A percentile compares a stretch with the other conserved stretches of the same genome.
These are phyloP conservation scores for Trichomonas vaginalis DNA, from an alignment of 208 protist species.

Conservation along the genomic window DNA sequence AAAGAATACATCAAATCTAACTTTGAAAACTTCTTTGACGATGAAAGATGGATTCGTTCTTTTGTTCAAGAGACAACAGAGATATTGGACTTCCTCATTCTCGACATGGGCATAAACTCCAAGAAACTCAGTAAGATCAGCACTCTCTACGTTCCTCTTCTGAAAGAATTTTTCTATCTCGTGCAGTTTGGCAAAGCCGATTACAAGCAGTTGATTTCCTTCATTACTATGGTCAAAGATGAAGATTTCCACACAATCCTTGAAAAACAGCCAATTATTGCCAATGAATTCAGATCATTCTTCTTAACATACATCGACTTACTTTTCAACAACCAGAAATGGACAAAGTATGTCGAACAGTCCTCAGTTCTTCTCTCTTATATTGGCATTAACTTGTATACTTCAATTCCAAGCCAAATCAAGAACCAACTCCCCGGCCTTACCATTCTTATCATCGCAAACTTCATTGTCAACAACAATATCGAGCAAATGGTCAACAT, in stretches of 20 bases:
- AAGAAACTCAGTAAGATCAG: background rate
- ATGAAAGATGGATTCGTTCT: background rate
- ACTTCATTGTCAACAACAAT: background rate
- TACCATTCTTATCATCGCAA: background rate
- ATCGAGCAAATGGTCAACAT: background rate
- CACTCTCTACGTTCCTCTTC: background rate
- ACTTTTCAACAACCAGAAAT: background rate
- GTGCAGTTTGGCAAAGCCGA: background rate
- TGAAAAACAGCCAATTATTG: background rate
- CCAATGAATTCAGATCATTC: background rate
- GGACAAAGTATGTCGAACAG: background rate
- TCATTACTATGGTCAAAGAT: background rate
- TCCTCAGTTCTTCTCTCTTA: background rate
- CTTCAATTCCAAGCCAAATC: background rate
- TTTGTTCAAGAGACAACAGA: background rate
- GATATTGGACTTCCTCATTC: background rate
- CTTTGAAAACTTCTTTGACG: background rate
- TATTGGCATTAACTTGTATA: background rate
- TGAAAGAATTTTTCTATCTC: background rate
- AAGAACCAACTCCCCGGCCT: background rate
- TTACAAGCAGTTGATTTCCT: background rate
- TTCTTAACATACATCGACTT: background rate
- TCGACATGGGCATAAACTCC: background rate
- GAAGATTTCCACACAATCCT: background rate
- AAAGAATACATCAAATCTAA: background rate